These are phyloP conservation scores for Globisporangium spinosum DNA, from an alignment of 352 stramenopile species.

Conservation along the genomic window DNA sequence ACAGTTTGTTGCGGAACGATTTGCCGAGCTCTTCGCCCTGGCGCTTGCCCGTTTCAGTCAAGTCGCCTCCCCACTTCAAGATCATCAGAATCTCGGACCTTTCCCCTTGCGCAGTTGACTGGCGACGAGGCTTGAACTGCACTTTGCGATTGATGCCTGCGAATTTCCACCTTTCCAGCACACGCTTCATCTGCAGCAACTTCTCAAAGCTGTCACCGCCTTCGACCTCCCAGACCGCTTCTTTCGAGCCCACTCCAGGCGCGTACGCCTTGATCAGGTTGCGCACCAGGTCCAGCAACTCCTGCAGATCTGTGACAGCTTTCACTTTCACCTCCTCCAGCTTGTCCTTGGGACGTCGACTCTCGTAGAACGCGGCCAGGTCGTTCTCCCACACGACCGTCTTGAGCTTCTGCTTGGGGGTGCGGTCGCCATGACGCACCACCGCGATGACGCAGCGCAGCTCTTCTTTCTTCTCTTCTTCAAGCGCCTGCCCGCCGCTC, in stretches of 20 bases:
- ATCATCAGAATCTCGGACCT: conserved; percentile 95
- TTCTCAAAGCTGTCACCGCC: conserved; percentile 90
- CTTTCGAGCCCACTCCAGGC: conserved; percentile 71
- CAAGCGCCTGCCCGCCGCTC: conserved; percentile 34
- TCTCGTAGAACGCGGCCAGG: conserved; percentile 84
- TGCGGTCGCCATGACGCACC: conserved; percentile 97
- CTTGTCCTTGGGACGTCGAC: conserved; percentile 59
- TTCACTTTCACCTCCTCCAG: conserved; percentile 87
- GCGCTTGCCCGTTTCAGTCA: conserved; percentile 96
- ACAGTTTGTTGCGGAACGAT: conserved; percentile 88
- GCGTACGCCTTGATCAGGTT: conserved; percentile 82
- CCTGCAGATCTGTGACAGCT: conserved; percentile 70
- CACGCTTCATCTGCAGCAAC: conserved; percentile 93
- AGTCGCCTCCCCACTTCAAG: conserved; percentile 98
- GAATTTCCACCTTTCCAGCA: conserved; percentile 97
- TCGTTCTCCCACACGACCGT: conserved; percentile 86
- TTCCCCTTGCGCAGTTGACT: conserved; percentile 42
- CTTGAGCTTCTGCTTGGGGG: conserved; percentile 99
- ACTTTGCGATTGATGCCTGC: conserved; percentile 97
- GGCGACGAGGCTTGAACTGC: conserved; percentile 79
- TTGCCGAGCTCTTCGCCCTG: conserved; percentile 95
- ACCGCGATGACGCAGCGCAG: conserved; percentile 98
- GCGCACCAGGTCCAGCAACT: conserved; percentile 76
- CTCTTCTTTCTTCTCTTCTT: conserved; percentile 91
- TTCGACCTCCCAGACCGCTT: conserved; percentile 81